Conservation (phyloP, 768 basidiomycete genomes). For the Hydnum rufescens region DNA sequence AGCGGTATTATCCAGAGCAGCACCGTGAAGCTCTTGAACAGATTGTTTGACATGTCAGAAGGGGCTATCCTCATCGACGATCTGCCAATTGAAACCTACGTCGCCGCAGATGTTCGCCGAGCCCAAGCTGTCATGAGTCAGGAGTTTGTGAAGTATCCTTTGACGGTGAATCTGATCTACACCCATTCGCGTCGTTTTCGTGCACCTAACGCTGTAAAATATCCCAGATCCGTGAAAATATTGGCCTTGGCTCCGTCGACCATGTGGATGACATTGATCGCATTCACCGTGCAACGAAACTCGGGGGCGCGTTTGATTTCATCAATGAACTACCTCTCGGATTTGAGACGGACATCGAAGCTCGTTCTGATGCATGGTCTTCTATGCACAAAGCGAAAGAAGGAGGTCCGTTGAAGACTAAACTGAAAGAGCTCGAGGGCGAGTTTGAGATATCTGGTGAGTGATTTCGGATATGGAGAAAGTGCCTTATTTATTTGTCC, state of each 20-base stretch:
- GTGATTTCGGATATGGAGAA: constrained; percentile 69
- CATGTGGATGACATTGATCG: constrained; percentile 6
- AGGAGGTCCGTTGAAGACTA: neutral
- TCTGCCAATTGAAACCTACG: constrained; percentile 18
- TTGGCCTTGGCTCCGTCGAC: constrained; percentile 20
- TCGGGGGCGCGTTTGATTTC: constrained; percentile 8
- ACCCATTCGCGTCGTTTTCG: neutral
- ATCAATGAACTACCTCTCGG: constrained; percentile 7
- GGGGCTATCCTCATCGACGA: constrained; percentile 25
- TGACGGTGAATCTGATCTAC: constrained; percentile 12
- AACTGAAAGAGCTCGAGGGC: neutral
- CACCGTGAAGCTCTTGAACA: constrained; percentile 14
- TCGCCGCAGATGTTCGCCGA: constrained; percentile 18
- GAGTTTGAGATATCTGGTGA: constrained; percentile 59
- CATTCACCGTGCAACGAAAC: constrained; percentile 6
- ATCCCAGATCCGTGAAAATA: constrained; percentile 17
- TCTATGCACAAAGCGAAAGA: neutral
- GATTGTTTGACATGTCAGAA: constrained; percentile 12
- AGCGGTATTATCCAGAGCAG: too few relatives aligned
- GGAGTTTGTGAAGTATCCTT: constrained; percentile 21
- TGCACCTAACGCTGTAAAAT: neutral
- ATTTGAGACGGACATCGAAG: constrained; percentile 4
- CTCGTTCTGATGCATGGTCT: neutral
- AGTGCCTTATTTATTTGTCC: too few relatives aligned
- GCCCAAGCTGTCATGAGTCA: constrained; percentile 27